Evolutionary conservation across 352 stramenopile species (phyloP).

Genomic region (Globisporangium abappressorium): DNA sequence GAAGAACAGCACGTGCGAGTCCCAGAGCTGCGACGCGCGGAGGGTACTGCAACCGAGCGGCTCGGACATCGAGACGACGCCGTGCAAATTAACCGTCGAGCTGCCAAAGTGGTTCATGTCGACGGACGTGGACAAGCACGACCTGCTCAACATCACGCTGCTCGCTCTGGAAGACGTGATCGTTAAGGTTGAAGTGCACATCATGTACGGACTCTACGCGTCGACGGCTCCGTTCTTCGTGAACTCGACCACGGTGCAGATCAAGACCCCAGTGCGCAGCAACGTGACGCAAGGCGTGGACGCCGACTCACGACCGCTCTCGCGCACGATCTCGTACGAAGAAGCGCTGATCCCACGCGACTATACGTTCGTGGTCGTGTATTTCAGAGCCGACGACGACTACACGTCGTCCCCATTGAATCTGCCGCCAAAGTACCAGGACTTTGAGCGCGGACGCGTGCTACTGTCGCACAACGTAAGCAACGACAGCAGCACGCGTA

Average conservation of each 20-base stretch:
- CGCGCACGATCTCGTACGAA: constrained; percentile 83
- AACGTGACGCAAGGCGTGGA: constrained; percentile 67
- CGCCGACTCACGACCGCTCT: constrained; percentile 69
- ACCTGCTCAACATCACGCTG: constrained; percentile 93
- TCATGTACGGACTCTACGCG: constrained; percentile 92
- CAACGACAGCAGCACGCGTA: constrained; percentile 43
- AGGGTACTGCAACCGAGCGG: constrained; percentile 51
- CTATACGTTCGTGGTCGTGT: constrained; percentile 91
- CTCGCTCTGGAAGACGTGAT: constrained; percentile 94
- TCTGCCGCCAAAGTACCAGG: constrained; percentile 92
- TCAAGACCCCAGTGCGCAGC: constrained; percentile 70
- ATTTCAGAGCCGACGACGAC: constrained; percentile 60
- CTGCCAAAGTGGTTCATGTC: constrained; percentile 92
- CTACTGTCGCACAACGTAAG: constrained; percentile 93
- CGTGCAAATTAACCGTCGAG: constrained; percentile 89
- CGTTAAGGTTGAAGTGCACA: constrained; percentile 94
- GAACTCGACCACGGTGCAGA: constrained; percentile 87
- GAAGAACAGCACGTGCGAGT: constrained; percentile 89
- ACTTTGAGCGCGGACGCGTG: constrained; percentile 91
- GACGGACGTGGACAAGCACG: constrained; percentile 89
- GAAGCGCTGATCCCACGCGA: constrained; percentile 67
- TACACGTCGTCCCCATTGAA: constrained; percentile 89
- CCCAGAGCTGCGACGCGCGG: constrained; percentile 76
- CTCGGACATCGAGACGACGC: constrained; percentile 82
- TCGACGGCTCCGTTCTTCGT: constrained; percentile 88